Conservation (phyloP, 1,139 yeast species). For the Suhomyces bokatorum region DNA sequence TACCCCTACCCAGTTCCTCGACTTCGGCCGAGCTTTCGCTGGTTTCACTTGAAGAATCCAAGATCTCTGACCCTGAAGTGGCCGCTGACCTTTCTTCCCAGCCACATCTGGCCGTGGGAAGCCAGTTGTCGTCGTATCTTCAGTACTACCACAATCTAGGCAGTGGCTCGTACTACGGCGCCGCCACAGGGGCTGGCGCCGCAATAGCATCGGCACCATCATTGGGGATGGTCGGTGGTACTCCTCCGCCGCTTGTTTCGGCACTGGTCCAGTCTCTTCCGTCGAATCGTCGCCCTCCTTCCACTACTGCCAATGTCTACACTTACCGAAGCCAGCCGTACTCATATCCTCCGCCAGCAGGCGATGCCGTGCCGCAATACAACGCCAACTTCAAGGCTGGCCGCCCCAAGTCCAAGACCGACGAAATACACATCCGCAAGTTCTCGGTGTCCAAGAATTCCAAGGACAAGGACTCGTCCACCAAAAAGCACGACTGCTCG, state of each 20-base stretch:
- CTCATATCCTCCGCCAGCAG: constrained; percentile 1
- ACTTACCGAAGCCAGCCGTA: constrained; percentile 5
- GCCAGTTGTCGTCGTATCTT: constrained; percentile 11
- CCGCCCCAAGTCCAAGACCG: constrained; percentile 9
- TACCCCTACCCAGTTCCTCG: not conserved
- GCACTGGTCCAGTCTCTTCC: not conserved
- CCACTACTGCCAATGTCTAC: constrained; percentile 2
- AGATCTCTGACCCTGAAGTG: not conserved
- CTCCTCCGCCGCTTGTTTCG: not conserved
- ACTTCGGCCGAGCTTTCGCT: not conserved
- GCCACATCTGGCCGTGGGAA: constrained; percentile 10
- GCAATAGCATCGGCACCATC: not conserved
- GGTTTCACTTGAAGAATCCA: constrained; percentile 1
- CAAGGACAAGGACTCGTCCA: constrained; percentile 7
- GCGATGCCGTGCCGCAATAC: constrained; percentile 1
- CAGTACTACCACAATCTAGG: constrained; percentile 10
- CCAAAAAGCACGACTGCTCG: constrained; percentile 50
- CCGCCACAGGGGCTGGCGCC: not conserved
- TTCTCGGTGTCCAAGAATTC: constrained; percentile 9
- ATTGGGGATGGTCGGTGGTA: not conserved
- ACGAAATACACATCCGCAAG: constrained; percentile 10
- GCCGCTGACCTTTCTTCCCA: not conserved
- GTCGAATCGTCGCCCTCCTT: not conserved
- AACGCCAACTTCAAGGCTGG: constrained; percentile 11
- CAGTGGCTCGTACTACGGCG: constrained; percentile 3